Percentiles rank a stretch among this genome's conserved stretches.
Evolutionary conservation across 345 rosid species (phyloP).

Genomic region (Sisymbrium irio): DNA sequence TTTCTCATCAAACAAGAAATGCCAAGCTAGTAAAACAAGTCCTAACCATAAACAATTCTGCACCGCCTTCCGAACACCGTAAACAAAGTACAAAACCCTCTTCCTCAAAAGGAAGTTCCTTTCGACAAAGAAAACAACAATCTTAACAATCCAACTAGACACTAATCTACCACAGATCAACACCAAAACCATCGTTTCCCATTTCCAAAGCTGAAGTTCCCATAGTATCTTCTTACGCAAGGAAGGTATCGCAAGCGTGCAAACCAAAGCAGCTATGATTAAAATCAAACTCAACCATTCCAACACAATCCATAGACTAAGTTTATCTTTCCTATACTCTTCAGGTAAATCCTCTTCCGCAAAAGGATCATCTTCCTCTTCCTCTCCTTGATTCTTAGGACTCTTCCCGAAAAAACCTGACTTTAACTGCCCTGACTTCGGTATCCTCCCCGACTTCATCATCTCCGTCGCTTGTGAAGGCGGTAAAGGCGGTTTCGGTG

Average conservation of each 20-base stretch:
- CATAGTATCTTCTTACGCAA: conserved; percentile 35
- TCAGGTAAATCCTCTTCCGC: conserved; percentile 57
- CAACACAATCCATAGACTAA: conserved; percentile 35
- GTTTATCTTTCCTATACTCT: conserved; percentile 40
- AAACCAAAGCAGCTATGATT: conserved; percentile 40
- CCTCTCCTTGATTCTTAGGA: conserved; percentile 24
- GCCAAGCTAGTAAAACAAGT: conserved; percentile 63
- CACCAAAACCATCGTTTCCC: conserved; percentile 61
- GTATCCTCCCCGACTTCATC: conserved; percentile 30
- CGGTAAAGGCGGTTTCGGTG: conserved; percentile 25
- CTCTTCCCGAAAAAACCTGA: conserved; percentile 37
- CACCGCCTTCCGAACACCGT: conserved; percentile 57
- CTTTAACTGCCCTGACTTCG: conserved; percentile 30
- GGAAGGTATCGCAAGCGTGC: conserved; percentile 43
- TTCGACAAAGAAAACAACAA: conserved; percentile 59
- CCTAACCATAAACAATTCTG: conserved; percentile 74
- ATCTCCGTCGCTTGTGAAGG: conserved; percentile 15
- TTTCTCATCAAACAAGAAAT: conserved; percentile 52
- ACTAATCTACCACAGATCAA: conserved; percentile 72
- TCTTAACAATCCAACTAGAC: conserved; percentile 59
- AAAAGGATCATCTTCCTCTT: conserved; percentile 63
- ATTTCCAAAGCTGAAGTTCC: conserved; percentile 62
- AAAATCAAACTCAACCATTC: conserved; percentile 58
- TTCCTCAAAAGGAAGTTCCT: conserved; percentile 65
- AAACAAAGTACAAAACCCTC: conserved; percentile 68